Evolutionary conservation across 2,329 filamentous ascomycete species (phyloP).

Genomic region (Huntiella omanensis): DNA sequence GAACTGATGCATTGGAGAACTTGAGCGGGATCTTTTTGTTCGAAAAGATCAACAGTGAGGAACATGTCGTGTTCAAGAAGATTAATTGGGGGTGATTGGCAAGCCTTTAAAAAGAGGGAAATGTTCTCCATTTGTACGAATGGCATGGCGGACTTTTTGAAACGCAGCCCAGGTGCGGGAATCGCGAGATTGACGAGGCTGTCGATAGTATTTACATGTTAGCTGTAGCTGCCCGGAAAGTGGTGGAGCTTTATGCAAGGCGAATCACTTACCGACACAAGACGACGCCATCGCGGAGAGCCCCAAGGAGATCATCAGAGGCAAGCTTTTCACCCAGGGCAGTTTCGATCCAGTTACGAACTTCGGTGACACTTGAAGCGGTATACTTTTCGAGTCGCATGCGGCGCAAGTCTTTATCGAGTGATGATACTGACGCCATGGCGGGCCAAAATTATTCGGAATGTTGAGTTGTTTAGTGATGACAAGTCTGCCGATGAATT

Average conservation of each 20-base stretch:
- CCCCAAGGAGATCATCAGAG: conserved; percentile 60
- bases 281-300: conserved; percentile 74
- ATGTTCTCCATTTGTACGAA: conserved; percentile 99
- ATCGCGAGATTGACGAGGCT: conserved; percentile 69
- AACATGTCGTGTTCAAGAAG: conserved; percentile 90
- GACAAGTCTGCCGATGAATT: background rate
- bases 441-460: conserved; percentile 7
- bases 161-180: conserved; percentile 63
- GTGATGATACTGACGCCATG: conserved; percentile 85
- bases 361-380: conserved; percentile 72
- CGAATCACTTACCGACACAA: conserved; percentile 59
- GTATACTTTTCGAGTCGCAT: conserved; percentile 88
- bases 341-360: conserved; percentile 68
- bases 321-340: conserved; percentile 56
- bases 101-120: conserved; percentile 79
- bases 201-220: conserved; percentile 7
- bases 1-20: conserved; percentile 82
- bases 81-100: conserved; percentile 66
- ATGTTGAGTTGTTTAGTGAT: background rate
- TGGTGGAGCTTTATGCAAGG: background rate
- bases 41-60: conserved; percentile 89
- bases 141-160: conserved; percentile 84
- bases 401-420: conserved; percentile 90
- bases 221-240: background rate
- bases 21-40: conserved; percentile 88